Evolutionary conservation across 2,329 filamentous ascomycete species (phyloP).

Genomic region (Sclerotinia nivalis): DNA sequence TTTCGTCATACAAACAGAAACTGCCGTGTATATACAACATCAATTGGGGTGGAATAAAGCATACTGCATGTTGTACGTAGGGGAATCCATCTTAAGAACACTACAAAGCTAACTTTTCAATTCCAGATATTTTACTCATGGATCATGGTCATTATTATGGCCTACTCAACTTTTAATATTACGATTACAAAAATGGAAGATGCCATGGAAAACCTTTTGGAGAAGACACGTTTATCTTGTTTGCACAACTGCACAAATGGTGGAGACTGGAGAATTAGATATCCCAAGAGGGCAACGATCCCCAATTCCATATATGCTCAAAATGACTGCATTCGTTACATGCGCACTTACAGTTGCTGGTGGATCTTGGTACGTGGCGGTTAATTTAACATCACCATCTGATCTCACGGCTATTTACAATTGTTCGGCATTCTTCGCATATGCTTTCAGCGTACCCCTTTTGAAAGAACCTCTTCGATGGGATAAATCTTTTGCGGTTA

Average conservation of each 20-base stretch:
- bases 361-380: conserved; percentile 92
- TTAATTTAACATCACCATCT: conserved; percentile 87
- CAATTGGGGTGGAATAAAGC: conserved; percentile 94
- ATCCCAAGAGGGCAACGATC: conserved; percentile 54
- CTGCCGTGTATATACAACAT: conserved; percentile 91
- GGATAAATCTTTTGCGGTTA: conserved; percentile 84
- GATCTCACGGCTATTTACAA: conserved; percentile 99
- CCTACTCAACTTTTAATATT: conserved; percentile 79
- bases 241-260: conserved; percentile 76
- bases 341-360: conserved; percentile 86
- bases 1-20: conserved; percentile 94
- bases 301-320: conserved; percentile 72
- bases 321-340: conserved; percentile 79
- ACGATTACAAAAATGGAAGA: conserved; percentile 73
- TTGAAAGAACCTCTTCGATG: conserved; percentile 79
- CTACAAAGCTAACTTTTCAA: conserved; percentile 17
- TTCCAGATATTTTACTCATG: conserved; percentile 78
- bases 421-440: conserved; percentile 97
- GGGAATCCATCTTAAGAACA: not conserved
- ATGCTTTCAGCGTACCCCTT: conserved; percentile 90
- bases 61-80: conserved; percentile 91
- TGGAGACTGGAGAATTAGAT: conserved; percentile 74
- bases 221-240: conserved; percentile 65
- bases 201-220: conserved; percentile 87
- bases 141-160: conserved; percentile 90